Base-by-base conservation (phyloP, 495 filamentous ascomycete species). In the Talaromyces trachyspermus region DNA sequence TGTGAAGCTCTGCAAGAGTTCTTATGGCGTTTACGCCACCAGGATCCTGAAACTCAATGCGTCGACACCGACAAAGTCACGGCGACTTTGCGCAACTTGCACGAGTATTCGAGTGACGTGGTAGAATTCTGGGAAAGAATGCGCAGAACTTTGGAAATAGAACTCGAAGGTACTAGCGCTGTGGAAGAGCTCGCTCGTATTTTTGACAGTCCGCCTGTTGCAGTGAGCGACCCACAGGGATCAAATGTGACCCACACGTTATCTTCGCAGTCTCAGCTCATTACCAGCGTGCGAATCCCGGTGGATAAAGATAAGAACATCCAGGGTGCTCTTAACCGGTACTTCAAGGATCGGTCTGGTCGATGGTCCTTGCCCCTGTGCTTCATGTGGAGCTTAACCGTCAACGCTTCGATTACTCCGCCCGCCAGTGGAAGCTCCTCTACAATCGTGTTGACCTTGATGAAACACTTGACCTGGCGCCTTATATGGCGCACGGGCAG, bases 301-400 rank as follows among this genome's bases (percentile, higher is more conserved):
- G 59, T 63, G 19, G 65, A 69, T 35, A 54, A 69, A 30, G 58
- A 51, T 3, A 59, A 61, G 30, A 66, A 62, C 1, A 65, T 59
- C 2, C 49, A 51, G 4, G 61, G 62, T 8, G 65, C 61, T 11
- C 50, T 73, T 27, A 52, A 44, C 5, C 46, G 42, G 20, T 69
- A 69, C 33, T 44, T 71, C 12, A 38, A 50, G 43, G 57, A 56
- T 2, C 64, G 67, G 50, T 49, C 68, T 26, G 62, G 69, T 0
- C 59, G 51, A 6, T 70, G 68, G 68, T 60, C 62, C 2, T 57
- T 72, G 12, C 76, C 72, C 57, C 71, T 2, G 51, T 84, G 8
- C 63, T 85, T 19, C 68, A 76, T 17, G 53, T 85, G 15, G 81
- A 85, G 50, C 64, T 85, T 26, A 66, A 74, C 26, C 76, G 81